Percentiles rank a stretch among this genome's conserved stretches.
These are phyloP conservation scores for Pyrenophora tritici-repentis DNA, from an alignment of 2,329 filamentous ascomycete genomes.

Conservation along the genomic window DNA sequence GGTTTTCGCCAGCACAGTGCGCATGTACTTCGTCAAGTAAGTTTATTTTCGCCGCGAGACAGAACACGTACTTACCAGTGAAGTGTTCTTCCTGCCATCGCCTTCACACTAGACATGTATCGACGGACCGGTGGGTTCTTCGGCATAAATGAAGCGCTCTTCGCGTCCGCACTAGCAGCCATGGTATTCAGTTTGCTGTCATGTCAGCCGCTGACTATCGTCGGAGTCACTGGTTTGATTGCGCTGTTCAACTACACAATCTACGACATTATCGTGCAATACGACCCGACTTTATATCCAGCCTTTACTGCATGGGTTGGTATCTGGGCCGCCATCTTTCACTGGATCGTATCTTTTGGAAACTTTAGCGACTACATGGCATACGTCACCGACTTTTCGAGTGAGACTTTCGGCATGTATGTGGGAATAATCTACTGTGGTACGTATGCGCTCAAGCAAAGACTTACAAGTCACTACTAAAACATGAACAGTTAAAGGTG, in stretches of 20 bases:
- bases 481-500: conserved; percentile 55
- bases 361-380: conserved; percentile 64
- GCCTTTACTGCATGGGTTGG: conserved; percentile 62
- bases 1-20: conserved; percentile 59
- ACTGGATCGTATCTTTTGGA: conserved; percentile 60
- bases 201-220: conserved; percentile 61
- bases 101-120: conserved; percentile 64
- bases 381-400: conserved; percentile 63
- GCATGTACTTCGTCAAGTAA: conserved; percentile 64
- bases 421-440: conserved; percentile 62
- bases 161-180: conserved; percentile 60
- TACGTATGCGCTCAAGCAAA: conserved; percentile 29
- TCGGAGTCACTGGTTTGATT: conserved; percentile 60
- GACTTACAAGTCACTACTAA: not conserved
- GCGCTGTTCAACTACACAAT: conserved; percentile 64
- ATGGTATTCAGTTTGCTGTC: conserved; percentile 59
- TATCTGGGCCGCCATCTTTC: conserved; percentile 63
- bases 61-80: conserved; percentile 1
- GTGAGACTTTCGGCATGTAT: conserved; percentile 60
- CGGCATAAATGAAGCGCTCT: conserved; percentile 62
- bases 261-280: conserved; percentile 59
- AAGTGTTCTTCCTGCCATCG: conserved; percentile 61
- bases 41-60: not conserved
- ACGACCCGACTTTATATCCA: conserved; percentile 58
- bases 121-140: conserved; percentile 60